A percentile compares a stretch with the other conserved stretches of the same genome.
phyloP scores from a whole-genome alignment of 352 stramenopile genomes.

The Phytopythium delawarense region DNA sequence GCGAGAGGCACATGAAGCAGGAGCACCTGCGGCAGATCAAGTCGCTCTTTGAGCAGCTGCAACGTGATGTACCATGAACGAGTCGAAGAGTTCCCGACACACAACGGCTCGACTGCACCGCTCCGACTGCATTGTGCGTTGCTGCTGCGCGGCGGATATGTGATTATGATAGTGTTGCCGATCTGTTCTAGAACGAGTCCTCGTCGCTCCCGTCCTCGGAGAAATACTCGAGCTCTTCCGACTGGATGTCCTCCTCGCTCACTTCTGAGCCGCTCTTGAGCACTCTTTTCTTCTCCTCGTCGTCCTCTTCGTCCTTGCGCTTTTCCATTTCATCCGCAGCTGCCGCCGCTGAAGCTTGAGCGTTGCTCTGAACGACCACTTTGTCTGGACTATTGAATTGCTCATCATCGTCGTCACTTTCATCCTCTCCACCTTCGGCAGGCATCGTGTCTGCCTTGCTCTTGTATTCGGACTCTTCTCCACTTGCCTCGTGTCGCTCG shows the following conservation, averaged over 20 bases:
- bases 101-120: background rate
- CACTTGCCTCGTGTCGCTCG: slow-evolving; percentile 2
- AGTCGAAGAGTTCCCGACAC: background rate
- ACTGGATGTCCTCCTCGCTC: slow-evolving; percentile 64
- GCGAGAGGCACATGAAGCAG: slow-evolving; percentile 63
- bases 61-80: slow-evolving; percentile 39
- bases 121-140: background rate
- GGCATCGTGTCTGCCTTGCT: slow-evolving; percentile 8
- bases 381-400: slow-evolving; percentile 9
- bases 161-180: background rate
- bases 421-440: slow-evolving; percentile 2
- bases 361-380: background rate
- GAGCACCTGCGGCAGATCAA: slow-evolving; percentile 71
- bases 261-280: slow-evolving; percentile 46
- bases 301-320: slow-evolving; percentile 16
- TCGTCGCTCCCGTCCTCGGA: slow-evolving; percentile 77
- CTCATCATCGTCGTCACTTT: slow-evolving; percentile 1
- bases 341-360: background rate
- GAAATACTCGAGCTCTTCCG: slow-evolving; percentile 82
- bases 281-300: slow-evolving; percentile 36
- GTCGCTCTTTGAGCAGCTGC: slow-evolving; percentile 69
- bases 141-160: background rate
- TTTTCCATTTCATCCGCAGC: slow-evolving; percentile 5
- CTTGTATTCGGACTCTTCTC: slow-evolving; percentile 3
- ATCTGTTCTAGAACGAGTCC: slow-evolving; percentile 62